Base-by-base conservation (phyloP, 768 basidiomycete species). In the Hydnum rufescens region DNA sequence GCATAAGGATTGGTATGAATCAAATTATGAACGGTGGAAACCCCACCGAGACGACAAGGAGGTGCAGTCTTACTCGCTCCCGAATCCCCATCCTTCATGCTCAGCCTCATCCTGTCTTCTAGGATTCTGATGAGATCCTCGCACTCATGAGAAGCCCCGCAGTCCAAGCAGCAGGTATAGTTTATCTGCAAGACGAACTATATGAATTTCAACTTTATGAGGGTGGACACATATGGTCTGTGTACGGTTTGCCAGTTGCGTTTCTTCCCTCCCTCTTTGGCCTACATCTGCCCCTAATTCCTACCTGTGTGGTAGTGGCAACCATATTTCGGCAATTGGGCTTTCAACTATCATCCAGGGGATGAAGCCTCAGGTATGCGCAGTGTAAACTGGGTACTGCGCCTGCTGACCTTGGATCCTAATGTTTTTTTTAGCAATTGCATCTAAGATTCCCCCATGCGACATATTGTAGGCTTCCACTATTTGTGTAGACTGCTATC, bases 161-260 rank as follows among this genome's bases (percentile, higher is more conserved):
- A 5, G 23, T n/a, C n/a, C n/a, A 51, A 28, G 46, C 29, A 5
- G 31, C 28, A 1, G 42, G 53, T 5, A 32, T 58, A 26, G 46
- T 49, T 5, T 58, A 58, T 31, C 47, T 58, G 4, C 5, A 43
- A 19, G 52, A 56, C 29, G 57, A 58, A 51, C 18, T 25, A 5
- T 44, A 53, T 26, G 44, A 55, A 25, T 42, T 56, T 18, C 32
- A 36, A 13, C n/a, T 51, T 32, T 39, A 49, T 4, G 32, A 53
- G 29, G 54, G 46, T 3, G 52, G 55, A 2, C 13, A 34, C 18
- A 39, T 3, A 13, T 58, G 57, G 57, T 51, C 30, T 4, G 56
- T 51, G 5, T 58, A 51, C 32, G 55, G 57, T 4, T 57, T 32
- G 23, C 55, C 57, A 3, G 54, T 53, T 16, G 5, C n/a, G 4